Conservation (phyloP, 2,329 filamentous ascomycete genomes). For the Sphaerulina populicola region DNA sequence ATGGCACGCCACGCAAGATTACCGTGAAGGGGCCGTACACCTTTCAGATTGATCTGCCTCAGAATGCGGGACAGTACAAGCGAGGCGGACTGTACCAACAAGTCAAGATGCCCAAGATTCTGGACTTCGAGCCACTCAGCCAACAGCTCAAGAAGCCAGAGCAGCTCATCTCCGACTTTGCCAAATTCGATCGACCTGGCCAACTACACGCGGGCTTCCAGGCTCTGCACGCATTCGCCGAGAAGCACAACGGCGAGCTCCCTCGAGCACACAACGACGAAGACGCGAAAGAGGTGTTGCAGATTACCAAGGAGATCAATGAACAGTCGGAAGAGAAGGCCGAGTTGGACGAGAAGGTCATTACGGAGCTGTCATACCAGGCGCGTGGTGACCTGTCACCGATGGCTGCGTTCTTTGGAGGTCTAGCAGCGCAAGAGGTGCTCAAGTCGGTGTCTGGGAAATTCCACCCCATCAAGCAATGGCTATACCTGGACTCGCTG, state of each 20-base stretch:
- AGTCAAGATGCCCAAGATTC: conserved; percentile 94
- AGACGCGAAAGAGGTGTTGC: conserved; percentile 71
- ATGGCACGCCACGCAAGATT: conserved; percentile 75
- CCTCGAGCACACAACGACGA: conserved; percentile 76
- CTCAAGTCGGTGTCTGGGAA: conserved; percentile 96
- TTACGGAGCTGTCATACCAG: conserved; percentile 91
- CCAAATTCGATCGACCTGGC: conserved; percentile 90
- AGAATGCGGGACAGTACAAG: conserved; percentile 75
- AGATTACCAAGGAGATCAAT: conserved; percentile 65
- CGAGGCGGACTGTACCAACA: conserved; percentile 85
- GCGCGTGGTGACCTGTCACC: conserved; percentile 83
- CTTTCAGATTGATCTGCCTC: conserved; percentile 92
- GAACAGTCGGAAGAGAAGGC: conserved; percentile 58
- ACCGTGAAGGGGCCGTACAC: conserved; percentile 92
- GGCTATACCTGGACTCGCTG: conserved; percentile 96
- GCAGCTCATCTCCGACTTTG: conserved; percentile 85
- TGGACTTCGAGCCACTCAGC: conserved; percentile 78
- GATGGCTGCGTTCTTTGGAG: conserved; percentile 92
- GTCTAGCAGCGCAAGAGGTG: conserved; percentile 85
- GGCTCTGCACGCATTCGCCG: conserved; percentile 77
- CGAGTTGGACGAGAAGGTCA: conserved; percentile 83
- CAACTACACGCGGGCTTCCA: conserved; percentile 91
- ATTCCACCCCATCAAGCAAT: conserved; percentile 91
- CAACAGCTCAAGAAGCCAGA: conserved; percentile 77
- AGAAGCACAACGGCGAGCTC: conserved; percentile 60